phyloP scores from a whole-genome alignment of 148 eudicot species.

The Rhododendron molle region DNA sequence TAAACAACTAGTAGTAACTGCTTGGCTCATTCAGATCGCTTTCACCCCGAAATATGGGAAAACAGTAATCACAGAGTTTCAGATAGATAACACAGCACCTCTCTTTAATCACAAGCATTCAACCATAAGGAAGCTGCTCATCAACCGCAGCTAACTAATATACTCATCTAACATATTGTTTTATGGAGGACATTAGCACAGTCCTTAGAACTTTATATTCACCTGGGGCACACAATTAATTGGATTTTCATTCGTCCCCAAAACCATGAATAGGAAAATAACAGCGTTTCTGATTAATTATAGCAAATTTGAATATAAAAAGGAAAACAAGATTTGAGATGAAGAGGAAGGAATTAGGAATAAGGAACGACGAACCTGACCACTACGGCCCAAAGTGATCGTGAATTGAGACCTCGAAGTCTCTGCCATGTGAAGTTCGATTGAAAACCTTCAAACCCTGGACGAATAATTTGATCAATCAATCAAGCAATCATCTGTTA shows the following conservation, averaged over 20 bases:
- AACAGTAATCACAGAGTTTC: background rate
- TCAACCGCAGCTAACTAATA: background rate
- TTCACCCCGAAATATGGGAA: no score
- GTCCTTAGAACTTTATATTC: background rate
- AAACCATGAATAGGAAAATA: background rate
- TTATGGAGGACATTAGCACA: no score
- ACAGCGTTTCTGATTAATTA: background rate
- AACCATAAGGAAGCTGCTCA: background rate
- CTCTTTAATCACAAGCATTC: background rate
- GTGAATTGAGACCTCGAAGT: constrained; percentile 2
- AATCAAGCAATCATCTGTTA: background rate
- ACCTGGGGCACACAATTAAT: background rate
- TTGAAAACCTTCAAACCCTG: background rate
- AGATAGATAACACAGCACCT: background rate
- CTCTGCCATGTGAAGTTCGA: background rate
- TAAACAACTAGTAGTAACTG: background rate
- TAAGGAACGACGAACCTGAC: constrained; percentile 45
- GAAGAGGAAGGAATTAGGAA: background rate
- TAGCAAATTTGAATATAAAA: background rate
- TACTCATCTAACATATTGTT: background rate
- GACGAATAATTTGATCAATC: background rate
- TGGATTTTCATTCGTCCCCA: background rate
- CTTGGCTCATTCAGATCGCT: background rate
- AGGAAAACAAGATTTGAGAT: background rate
- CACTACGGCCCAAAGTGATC: constrained; percentile 55